Base-by-base conservation (phyloP, 2,329 filamentous ascomycete species). In the Fusarium sp. region DNA sequence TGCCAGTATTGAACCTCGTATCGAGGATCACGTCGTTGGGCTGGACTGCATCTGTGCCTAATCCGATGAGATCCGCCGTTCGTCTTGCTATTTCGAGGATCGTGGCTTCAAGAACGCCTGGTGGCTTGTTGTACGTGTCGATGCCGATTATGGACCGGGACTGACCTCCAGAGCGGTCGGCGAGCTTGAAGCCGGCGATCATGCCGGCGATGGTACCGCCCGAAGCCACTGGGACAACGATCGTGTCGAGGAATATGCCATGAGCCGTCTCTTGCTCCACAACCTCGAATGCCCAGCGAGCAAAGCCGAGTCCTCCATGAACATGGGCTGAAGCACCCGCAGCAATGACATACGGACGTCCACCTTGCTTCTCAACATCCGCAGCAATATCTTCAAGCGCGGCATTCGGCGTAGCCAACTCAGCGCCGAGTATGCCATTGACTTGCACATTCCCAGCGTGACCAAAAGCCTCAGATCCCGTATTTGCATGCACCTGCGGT, bases 221-320 rank as follows among this genome's bases (percentile, higher is more conserved):
- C 4, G 55, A 58, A 10, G 39, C 55, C 55, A 47, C 55, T 30
- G 55, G 30, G 12, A 47, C 41, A 8, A 58, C 10, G 15, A 58
- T 47, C 11, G 24, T 58, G 24, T 47, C 41, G 24, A 45, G 34
- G 17, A 47, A 45, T 36, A 58, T 58, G 10, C 30, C 55, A 36
- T 17, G 41, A 8, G 17, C 24, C 24, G 14, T 6, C 14, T 58
- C 55, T 13, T 58, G 55, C 34, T 58, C 41, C 15, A 36, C 13
- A 10, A 47, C 6, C 14, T 58, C 30, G 24, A 47, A 58, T 22
- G 55, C 55, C 55, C 55, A 58, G 8, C 55, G 55, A 5, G 55
- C n/a, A 5, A 45, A 58, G 14, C 55, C 41, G 7, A 47, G 22
- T 10, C 41, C 41, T 17, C 55, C 55, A 2, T 10, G 10, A 2